These are phyloP conservation scores for Magnolia changhungtana DNA, from an alignment of 164 flowering plant genomes.

Conservation along the genomic window DNA sequence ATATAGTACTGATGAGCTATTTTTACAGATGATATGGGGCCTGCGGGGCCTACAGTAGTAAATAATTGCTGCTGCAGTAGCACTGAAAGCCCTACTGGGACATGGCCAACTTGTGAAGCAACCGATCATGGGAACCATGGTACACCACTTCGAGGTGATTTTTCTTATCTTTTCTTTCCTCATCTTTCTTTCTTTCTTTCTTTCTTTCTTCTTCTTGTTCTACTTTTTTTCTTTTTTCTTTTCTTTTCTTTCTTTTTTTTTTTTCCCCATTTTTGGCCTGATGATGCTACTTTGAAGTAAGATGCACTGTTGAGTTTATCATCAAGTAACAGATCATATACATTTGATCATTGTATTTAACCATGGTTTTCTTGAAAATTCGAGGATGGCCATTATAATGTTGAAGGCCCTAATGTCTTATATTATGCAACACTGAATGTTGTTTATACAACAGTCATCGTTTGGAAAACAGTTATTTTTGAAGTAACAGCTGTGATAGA, in stretches of 20 bases:
- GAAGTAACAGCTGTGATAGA: no score
- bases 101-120: conserved; percentile 33
- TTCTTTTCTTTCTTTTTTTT: not conserved
- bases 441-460: no score
- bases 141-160: conserved; percentile 46
- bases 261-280: no score
- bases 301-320: no score
- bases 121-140: conserved; percentile 40
- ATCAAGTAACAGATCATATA: no score
- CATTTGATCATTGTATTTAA: no score
- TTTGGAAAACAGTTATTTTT: no score
- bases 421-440: no score
- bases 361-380: no score
- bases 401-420: no score
- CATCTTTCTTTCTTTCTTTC: not conserved
- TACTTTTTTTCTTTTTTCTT: not conserved
- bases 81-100: conserved; percentile 54
- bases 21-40: conserved; percentile 30
- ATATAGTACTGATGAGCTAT: not conserved
- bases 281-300: not conserved
- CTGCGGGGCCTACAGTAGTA: conserved; percentile 35
- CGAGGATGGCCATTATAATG: no score
- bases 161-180: not conserved
- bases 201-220: not conserved
- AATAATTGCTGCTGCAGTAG: conserved; percentile 57